Evolutionary conservation across 2,329 filamentous ascomycete genomes (phyloP).

Genomic region (Fusarium sp.): DNA sequence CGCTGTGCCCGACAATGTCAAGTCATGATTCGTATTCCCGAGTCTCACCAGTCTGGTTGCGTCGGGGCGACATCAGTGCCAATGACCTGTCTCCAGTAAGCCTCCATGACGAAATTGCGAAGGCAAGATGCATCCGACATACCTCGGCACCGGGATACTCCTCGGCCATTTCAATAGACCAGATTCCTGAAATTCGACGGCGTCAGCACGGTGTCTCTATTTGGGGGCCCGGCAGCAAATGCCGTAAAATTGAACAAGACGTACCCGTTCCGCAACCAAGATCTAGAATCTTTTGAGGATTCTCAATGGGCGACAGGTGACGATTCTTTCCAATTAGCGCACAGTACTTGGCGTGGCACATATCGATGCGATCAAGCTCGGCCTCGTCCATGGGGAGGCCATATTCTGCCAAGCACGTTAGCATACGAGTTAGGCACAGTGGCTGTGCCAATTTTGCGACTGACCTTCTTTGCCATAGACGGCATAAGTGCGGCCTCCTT

Average conservation of each 20-base stretch:
- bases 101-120: background rate
- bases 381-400: conserved; percentile 59
- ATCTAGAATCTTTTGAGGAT: conserved; percentile 50
- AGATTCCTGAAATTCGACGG: conserved; percentile 44
- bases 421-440: conserved; percentile 5
- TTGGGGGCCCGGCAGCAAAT: too few relatives aligned
- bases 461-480: conserved; percentile 55
- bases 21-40: background rate
- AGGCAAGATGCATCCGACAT: background rate
- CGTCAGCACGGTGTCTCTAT: conserved; percentile 2
- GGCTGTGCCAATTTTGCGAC: background rate
- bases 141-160: conserved; percentile 37
- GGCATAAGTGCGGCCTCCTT: conserved; percentile 54
- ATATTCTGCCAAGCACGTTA: conserved; percentile 50
- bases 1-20: background rate
- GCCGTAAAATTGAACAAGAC: background rate
- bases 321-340: conserved; percentile 48
- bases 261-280: conserved; percentile 52
- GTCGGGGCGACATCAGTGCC: conserved; percentile 43
- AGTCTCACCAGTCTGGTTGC: conserved; percentile 38
- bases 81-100: conserved; percentile 32
- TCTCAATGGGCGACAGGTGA: conserved; percentile 42
- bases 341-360: conserved; percentile 57
- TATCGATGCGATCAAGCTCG: conserved; percentile 60
- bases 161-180: conserved; percentile 58